Conservation (phyloP, 495 filamentous ascomycete species). For the Neurospora sp. region DNA sequence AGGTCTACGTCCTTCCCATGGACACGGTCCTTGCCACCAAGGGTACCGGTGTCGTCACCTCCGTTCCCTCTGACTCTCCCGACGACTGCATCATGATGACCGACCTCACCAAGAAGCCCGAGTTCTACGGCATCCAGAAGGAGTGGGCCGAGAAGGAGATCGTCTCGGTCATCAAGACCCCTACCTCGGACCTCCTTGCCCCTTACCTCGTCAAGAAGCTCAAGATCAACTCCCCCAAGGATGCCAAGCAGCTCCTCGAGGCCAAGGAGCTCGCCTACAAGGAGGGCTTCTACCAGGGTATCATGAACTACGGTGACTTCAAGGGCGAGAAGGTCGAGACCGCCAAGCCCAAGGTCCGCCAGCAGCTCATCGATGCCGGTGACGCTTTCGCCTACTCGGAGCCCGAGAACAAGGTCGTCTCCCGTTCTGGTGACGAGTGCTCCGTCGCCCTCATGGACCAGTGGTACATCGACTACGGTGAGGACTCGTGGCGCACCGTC, state of each 20-base stretch:
- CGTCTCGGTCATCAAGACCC: constrained; percentile 79
- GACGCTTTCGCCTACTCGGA: constrained; percentile 90
- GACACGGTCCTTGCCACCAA: constrained; percentile 83
- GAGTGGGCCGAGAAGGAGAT: constrained; percentile 93
- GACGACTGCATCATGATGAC: constrained; percentile 87
- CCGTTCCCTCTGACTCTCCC: constrained; percentile 87
- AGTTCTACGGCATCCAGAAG: constrained; percentile 92
- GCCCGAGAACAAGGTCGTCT: constrained; percentile 79
- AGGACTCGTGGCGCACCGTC: constrained; percentile 61
- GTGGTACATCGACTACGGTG: constrained; percentile 95
- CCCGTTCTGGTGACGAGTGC: constrained; percentile 69
- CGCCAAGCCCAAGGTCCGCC: constrained; percentile 77
- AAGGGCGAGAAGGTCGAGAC: constrained; percentile 75
- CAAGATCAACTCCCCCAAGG: constrained; percentile 95
- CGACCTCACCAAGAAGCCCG: constrained; percentile 91
- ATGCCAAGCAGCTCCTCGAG: constrained; percentile 77
- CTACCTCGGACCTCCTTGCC: constrained; percentile 76
- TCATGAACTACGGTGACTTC: constrained; percentile 81
- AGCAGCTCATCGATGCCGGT: constrained; percentile 65
- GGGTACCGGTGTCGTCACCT: constrained; percentile 94
- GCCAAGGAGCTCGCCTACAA: constrained; percentile 96
- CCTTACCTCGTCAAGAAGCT: constrained; percentile 77
- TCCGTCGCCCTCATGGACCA: constrained; percentile 87
- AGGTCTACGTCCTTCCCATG: constrained; percentile 89
- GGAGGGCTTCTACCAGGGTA: constrained; percentile 95